A percentile compares a stretch with the other conserved stretches of the same genome.
These are phyloP conservation scores for Primulina huaijiensis DNA, from an alignment of 257 asterid genomes.

Conservation along the genomic window DNA sequence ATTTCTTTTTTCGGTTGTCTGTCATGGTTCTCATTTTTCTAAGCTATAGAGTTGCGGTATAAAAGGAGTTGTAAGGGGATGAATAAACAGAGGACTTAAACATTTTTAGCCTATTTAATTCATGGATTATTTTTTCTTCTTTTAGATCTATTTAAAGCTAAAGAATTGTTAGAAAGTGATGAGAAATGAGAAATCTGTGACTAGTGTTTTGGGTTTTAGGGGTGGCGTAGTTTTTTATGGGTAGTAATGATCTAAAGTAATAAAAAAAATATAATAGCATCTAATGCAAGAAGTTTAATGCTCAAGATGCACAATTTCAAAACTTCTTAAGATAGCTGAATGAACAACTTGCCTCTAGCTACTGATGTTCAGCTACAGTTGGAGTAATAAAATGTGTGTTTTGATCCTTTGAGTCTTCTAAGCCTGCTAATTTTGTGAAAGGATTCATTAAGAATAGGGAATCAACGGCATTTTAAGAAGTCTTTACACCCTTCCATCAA, in stretches of 20 bases:
- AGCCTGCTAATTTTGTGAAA: neutral
- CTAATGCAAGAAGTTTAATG: neutral
- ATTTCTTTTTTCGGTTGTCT: too few relatives aligned
- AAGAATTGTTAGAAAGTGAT: too few relatives aligned
- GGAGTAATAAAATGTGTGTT: too few relatives aligned
- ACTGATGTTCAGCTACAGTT: neutral
- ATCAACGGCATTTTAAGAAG: neutral
- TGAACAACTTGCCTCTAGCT: neutral
- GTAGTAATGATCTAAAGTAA: neutral
- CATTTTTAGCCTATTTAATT: too few relatives aligned
- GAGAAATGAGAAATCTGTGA: neutral
- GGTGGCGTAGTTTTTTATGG: neutral
- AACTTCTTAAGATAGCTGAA: too few relatives aligned
- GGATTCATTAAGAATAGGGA: neutral
- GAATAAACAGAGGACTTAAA: too few relatives aligned
- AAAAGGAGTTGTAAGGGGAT: too few relatives aligned
- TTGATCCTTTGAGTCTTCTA: neutral
- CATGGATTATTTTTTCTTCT: too few relatives aligned
- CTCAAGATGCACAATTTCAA: neutral
- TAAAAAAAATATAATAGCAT: neutral
- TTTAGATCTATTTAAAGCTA: too few relatives aligned
- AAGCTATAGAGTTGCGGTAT: too few relatives aligned
- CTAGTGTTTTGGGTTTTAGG: neutral
- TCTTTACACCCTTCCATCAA: too few relatives aligned
- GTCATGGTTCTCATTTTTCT: too few relatives aligned